phyloP scores from a whole-genome alignment of 441 rosid species.

The Eutrema salsugineum region DNA sequence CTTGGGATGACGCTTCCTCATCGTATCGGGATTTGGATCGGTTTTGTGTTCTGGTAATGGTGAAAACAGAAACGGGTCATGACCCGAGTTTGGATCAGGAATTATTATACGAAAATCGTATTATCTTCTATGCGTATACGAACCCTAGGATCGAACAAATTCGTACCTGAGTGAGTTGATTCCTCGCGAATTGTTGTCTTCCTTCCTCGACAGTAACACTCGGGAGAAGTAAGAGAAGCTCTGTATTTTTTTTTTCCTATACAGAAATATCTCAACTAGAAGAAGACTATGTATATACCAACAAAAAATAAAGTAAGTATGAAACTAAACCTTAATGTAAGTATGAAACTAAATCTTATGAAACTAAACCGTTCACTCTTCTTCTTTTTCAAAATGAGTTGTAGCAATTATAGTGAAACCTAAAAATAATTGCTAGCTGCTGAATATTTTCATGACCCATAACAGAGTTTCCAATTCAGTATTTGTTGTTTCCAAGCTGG shows the following conservation, averaged over 20 bases:
- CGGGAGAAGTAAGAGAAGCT: background rate
- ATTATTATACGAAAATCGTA: background rate
- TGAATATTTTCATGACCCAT: too few species aligned
- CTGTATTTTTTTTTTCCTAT: too few species aligned
- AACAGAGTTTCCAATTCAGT: too few species aligned
- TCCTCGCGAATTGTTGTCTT: background rate
- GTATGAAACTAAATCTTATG: too few species aligned
- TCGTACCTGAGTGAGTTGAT: background rate
- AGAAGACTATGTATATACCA: background rate
- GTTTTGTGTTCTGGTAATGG: background rate
- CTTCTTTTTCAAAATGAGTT: too few species aligned
- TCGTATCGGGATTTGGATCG: slow-evolving; percentile 12
- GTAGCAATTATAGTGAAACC: too few species aligned
- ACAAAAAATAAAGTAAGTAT: too few species aligned
- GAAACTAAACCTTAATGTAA: too few species aligned
- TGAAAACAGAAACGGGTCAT: background rate
- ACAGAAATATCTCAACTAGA: background rate
- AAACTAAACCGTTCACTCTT: too few species aligned
- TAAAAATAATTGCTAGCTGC: too few species aligned
- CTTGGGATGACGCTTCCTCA: slow-evolving; percentile 39
- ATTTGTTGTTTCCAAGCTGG: too few species aligned
- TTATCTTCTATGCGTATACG: background rate
- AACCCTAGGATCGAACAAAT: background rate
- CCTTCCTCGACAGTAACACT: background rate
- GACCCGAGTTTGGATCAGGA: background rate